Base-by-base conservation (phyloP, 163 green algal genomes). In the Chloromonas sp. region DNA sequence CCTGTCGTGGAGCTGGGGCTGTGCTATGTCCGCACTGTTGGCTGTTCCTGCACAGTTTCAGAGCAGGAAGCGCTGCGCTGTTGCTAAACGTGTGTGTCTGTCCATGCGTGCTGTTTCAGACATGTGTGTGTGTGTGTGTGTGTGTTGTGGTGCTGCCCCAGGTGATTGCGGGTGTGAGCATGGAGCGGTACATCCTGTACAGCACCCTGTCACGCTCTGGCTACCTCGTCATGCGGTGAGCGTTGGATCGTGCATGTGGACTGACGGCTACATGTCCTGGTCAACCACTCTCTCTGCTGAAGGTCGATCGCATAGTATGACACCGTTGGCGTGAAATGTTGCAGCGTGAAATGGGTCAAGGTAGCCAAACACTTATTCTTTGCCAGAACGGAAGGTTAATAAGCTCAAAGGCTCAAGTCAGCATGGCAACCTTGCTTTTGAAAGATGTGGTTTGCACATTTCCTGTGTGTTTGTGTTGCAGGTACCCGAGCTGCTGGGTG, bases 111-210 rank as follows among this genome's bases (percentile, higher is more conserved):
- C 78, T 71, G 79, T 60, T 1, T 61, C n/a, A 57, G 0, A 36
- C 36, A 36, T 36, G 36, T 36, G 36, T 36, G 36, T 36, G 57
- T 82, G 78, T 66, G 74, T 59, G 74, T 36, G 74, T 81, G 13
- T 59, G 14, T 13, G 14, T 77, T 14, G 58, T 83, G 80, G 2
- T 76, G 60, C 60, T 71, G 0, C 70, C 71, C 15, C 86, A 91
- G 88, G 70, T 85, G n/a, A 83, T 81, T 11, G 11, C 36, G 61
- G 89, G 89, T 60, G 85, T 92, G 79, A 80, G 79, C 61, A 82
- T 92, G 84, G 89, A 91, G 70, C 87, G 88, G 60, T 92, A 88
- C 85, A 79, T 87, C 70, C 81, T 90, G 61, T 91, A 90, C 81
- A 74, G 82, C 83, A 79, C 77, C n/a, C 84, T 92, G 60, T 81